These are phyloP conservation scores for Cyberlindnera japonica DNA, from an alignment of 805 yeast species.

Conservation along the genomic window DNA sequence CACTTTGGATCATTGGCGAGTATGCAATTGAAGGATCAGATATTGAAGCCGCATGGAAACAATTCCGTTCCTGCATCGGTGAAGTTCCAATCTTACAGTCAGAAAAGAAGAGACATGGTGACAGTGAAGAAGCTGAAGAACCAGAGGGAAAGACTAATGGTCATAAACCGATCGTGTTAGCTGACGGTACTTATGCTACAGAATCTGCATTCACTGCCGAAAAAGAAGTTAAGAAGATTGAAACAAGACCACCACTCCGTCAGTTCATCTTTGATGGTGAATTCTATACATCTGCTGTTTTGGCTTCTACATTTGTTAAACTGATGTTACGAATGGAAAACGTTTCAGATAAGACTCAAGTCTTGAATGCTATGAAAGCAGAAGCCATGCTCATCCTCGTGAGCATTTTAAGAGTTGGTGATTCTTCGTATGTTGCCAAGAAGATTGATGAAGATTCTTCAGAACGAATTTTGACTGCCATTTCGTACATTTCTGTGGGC, in stretches of 20 bases:
- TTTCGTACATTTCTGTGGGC: slow-evolving; percentile 72
- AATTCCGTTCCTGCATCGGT: slow-evolving; percentile 77
- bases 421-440: slow-evolving; percentile 61
- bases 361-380: slow-evolving; percentile 82
- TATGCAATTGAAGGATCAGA: slow-evolving; percentile 68
- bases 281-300: slow-evolving; percentile 83
- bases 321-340: slow-evolving; percentile 72
- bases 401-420: slow-evolving; percentile 84
- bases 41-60: slow-evolving; percentile 83
- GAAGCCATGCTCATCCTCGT: slow-evolving; percentile 93
- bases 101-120: slow-evolving; percentile 48
- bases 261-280: slow-evolving; percentile 81
- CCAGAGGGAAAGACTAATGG: slow-evolving; percentile 30
- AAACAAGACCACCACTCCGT: slow-evolving; percentile 70
- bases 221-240: slow-evolving; percentile 33
- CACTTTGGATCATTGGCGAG: slow-evolving; percentile 96
- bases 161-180: slow-evolving; percentile 77
- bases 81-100: slow-evolving; percentile 85
- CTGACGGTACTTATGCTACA: slow-evolving; percentile 99
- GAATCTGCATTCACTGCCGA: slow-evolving; percentile 72
- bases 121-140: slow-evolving; percentile 32
- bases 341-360: slow-evolving; percentile 48
- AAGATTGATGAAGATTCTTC: slow-evolving; percentile 93
- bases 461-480: slow-evolving; percentile 89
- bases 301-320: slow-evolving; percentile 85